Evolutionary conservation across 345 rosid genomes (phyloP).

Genomic region (Euphorbia lathyris): DNA sequence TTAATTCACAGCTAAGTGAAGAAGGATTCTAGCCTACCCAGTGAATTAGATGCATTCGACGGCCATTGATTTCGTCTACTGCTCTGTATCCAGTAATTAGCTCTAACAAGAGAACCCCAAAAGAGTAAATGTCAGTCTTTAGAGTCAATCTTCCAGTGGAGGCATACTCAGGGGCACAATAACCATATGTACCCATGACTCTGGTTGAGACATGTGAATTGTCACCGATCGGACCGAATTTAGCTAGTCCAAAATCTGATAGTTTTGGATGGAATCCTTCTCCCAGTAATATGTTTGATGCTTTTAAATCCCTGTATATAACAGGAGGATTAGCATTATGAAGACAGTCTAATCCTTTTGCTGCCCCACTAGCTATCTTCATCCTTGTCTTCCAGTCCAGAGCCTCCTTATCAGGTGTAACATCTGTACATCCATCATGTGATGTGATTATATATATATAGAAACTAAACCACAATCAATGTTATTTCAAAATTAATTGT

Average conservation of each 20-base stretch:
- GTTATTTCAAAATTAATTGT: no score
- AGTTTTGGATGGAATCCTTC: slow-evolving; percentile 20
- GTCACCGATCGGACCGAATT: slow-evolving; percentile 18
- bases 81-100: slow-evolving; percentile 22
- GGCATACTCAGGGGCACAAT: slow-evolving; percentile 24
- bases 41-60: slow-evolving; percentile 2
- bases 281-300: slow-evolving; percentile 17
- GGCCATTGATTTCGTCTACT: slow-evolving; percentile 10
- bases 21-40: slow-evolving; percentile 21
- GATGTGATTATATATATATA: no score
- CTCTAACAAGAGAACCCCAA: slow-evolving; percentile 21
- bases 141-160: slow-evolving; percentile 12
- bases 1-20: not conserved
- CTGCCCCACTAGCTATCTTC: slow-evolving; percentile 20
- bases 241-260: slow-evolving; percentile 26
- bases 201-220: slow-evolving; percentile 22
- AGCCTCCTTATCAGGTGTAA: slow-evolving; percentile 6
- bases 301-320: slow-evolving; percentile 20
- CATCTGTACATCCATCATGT: slow-evolving; percentile 3
- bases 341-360: slow-evolving; percentile 20
- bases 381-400: slow-evolving; percentile 21
- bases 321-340: slow-evolving; percentile 17
- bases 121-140: slow-evolving; percentile 25
- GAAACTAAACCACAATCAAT: no score
- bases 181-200: slow-evolving; percentile 25